Percentiles rank a stretch among this genome's conserved stretches.
Conservation (phyloP, 495 filamentous ascomycete genomes). For the Penicillium malachiteum region DNA sequence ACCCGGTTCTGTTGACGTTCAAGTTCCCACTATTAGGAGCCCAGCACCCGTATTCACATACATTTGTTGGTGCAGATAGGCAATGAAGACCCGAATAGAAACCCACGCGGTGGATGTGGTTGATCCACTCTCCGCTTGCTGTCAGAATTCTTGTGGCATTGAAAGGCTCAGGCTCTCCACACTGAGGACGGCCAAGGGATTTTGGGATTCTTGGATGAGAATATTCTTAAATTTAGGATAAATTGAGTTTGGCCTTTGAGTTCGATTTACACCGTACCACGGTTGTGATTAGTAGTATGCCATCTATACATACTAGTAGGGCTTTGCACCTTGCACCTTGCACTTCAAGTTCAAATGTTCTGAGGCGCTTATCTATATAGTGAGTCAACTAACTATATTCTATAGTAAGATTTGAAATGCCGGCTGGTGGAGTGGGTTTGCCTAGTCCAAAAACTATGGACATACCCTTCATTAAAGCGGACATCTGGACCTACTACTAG, state of each 20-base stretch:
- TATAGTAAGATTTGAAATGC: too few species aligned
- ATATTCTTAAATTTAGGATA: not conserved
- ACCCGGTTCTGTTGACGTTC: conserved; percentile 7
- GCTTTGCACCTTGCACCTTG: too few species aligned
- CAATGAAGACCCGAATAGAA: not conserved
- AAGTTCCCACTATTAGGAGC: conserved; percentile 4
- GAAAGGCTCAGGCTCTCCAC: conserved; percentile 1
- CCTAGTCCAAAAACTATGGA: too few species aligned
- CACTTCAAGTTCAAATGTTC: too few species aligned
- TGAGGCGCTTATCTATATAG: too few species aligned
- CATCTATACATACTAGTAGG: too few species aligned
- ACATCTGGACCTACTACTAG: too few species aligned
- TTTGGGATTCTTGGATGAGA: not conserved
- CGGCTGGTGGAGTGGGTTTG: too few species aligned
- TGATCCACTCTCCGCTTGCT: conserved; percentile 5
- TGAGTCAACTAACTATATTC: too few species aligned
- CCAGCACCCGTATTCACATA: not conserved
- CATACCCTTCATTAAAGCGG: too few species aligned
- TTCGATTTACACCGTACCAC: too few species aligned
- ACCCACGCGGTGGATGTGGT: not conserved
- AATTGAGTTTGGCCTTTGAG: not conserved
- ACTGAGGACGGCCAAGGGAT: not conserved
- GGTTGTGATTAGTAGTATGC: too few species aligned
- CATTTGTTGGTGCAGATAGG: not conserved
- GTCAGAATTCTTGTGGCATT: conserved; percentile 12